phyloP scores from a whole-genome alignment of 805 yeast species.

The Myxozyma kluyveri region DNA sequence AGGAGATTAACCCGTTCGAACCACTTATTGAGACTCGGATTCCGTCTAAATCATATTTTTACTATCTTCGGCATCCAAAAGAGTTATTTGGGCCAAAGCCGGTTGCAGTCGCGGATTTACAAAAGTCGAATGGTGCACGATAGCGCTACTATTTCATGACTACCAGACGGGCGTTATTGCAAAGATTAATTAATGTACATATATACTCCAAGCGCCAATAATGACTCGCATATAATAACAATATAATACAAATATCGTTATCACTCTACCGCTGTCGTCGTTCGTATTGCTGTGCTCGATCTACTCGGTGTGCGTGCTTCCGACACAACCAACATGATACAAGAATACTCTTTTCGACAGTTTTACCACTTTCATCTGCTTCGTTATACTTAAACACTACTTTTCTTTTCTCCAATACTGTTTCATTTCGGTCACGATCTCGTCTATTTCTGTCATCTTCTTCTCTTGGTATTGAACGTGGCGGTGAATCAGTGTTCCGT shows the following conservation, averaged over 20 bases:
- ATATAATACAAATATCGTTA: background rate
- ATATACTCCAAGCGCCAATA: too few relatives aligned
- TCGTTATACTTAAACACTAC: constrained; percentile 16
- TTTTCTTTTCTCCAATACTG: constrained; percentile 10
- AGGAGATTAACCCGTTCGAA: constrained; percentile 14
- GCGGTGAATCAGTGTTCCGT: constrained; percentile 8
- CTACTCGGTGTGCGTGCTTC: constrained; percentile 16
- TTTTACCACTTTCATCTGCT: constrained; percentile 5
- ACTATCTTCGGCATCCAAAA: constrained; percentile 10
- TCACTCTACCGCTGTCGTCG: background rate
- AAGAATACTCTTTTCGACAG: constrained; percentile 12
- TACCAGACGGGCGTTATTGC: too few relatives aligned
- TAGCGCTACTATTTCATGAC: too few relatives aligned
- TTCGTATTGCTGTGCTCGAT: constrained; percentile 17
- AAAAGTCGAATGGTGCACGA: too few relatives aligned
- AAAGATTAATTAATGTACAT: too few relatives aligned
- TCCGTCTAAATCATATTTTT: background rate
- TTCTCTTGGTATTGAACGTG: too few relatives aligned
- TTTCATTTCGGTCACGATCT: background rate
- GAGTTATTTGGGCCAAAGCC: constrained; percentile 8
- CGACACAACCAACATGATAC: constrained; percentile 22
- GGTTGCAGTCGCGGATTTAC: constrained; percentile 3
- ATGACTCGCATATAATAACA: too few relatives aligned
- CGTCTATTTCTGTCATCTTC: background rate
- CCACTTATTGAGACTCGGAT: background rate